phyloP scores from a whole-genome alignment of 1,284 basidiomycete species.

The Retiboletus flavoniger region DNA sequence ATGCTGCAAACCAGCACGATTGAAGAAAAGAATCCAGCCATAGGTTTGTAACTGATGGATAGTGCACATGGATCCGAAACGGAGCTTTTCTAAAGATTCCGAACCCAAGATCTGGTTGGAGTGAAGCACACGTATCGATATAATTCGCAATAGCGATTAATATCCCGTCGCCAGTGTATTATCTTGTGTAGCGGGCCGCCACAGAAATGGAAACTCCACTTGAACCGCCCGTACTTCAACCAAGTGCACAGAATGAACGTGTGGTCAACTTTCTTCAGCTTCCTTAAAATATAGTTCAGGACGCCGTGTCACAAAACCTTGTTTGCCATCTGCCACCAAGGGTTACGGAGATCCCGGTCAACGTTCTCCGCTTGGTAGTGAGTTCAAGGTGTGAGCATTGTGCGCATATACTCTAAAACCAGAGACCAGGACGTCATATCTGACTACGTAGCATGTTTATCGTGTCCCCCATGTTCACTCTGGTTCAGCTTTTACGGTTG shows the following conservation, averaged over 20 bases:
- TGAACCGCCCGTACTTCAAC: not conserved
- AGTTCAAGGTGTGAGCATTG: not conserved
- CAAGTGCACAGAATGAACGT: not conserved
- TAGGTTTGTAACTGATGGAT: no score
- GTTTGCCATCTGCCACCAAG: not conserved
- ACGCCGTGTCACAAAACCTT: not conserved
- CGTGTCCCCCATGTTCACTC: not conserved
- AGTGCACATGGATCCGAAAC: not conserved
- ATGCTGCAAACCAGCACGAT: not conserved
- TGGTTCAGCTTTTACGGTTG: conserved; percentile 17
- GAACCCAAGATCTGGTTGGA: not conserved
- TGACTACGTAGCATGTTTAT: not conserved
- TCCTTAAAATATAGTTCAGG: not conserved
- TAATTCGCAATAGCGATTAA: not conserved
- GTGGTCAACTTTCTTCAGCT: not conserved
- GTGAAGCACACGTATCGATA: not conserved
- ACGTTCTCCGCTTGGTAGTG: not conserved
- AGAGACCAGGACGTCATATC: not conserved
- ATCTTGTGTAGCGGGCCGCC: conserved; percentile 1
- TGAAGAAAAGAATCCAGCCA: not conserved
- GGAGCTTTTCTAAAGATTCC: not conserved
- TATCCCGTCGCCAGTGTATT: not conserved
- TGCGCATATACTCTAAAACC: not conserved
- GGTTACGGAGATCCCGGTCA: not conserved
- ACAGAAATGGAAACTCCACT: conserved; percentile 8